These are phyloP conservation scores for Apiotrichum veenhuisii DNA, from an alignment of 1,284 basidiomycete species.

Conservation along the genomic window DNA sequence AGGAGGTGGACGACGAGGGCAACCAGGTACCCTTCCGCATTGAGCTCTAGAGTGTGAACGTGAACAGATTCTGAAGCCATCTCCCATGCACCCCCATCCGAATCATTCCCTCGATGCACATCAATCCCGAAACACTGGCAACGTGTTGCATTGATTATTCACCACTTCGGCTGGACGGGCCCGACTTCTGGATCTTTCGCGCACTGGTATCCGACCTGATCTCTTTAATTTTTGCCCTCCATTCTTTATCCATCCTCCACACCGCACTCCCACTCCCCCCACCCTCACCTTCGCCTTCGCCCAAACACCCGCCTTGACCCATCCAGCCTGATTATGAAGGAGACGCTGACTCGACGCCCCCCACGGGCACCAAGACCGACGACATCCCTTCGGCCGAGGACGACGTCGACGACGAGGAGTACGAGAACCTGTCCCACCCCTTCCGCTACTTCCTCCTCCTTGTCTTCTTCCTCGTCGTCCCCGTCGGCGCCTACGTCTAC, in stretches of 20 bases:
- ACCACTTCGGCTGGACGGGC: neutral
- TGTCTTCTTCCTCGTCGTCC: slow-evolving; percentile 54
- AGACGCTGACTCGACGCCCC: slow-evolving; percentile 8
- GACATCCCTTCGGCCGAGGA: neutral
- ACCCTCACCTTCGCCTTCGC: neutral
- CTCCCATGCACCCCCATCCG: slow-evolving; percentile 11
- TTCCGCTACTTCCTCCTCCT: slow-evolving; percentile 51
- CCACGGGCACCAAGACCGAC: neutral
- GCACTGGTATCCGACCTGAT: neutral
- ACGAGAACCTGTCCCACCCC: slow-evolving; percentile 37
- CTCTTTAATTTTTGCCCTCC: neutral
- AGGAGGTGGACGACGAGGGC: slow-evolving; percentile 61
- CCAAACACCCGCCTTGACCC: neutral
- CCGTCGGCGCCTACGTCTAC: slow-evolving; percentile 58
- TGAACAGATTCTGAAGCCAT: slow-evolving; percentile 18
- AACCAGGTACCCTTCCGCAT: slow-evolving; percentile 84
- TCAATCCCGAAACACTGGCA: neutral
- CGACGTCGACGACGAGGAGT: slow-evolving; percentile 21
- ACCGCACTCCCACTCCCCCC: neutral
- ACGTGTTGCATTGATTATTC: neutral
- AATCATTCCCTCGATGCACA: slow-evolving; percentile 1
- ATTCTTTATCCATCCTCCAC: neutral
- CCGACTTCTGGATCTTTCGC: no score
- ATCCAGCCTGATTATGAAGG: slow-evolving; percentile 10
- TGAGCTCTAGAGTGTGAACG: slow-evolving; percentile 66